Evolutionary conservation across 345 rosid genomes (phyloP).

Genomic region (Citropsis articulata): DNA sequence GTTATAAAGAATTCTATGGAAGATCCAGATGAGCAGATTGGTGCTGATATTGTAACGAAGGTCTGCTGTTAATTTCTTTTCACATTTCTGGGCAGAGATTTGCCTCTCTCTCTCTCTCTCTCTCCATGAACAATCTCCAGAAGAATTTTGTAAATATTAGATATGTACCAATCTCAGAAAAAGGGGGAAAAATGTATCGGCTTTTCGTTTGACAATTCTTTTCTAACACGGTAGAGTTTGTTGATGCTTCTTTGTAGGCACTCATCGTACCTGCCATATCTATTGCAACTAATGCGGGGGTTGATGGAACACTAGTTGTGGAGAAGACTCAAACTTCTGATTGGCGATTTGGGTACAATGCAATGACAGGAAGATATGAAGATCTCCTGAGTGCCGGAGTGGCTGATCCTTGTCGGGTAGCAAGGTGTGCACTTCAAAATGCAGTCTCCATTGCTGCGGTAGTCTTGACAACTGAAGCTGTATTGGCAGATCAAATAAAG

Average conservation of each 20-base stretch:
- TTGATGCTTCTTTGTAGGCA: slow-evolving; percentile 44
- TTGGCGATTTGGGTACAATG: slow-evolving; percentile 80
- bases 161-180: too few species aligned
- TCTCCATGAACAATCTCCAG: too few species aligned
- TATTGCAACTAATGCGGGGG: slow-evolving; percentile 78
- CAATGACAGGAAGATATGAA: slow-evolving; percentile 65
- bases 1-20: slow-evolving; percentile 48
- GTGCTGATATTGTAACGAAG: slow-evolving; percentile 66
- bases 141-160: too few species aligned
- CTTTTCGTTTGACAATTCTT: not conserved
- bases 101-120: not conserved
- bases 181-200: too few species aligned
- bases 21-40: slow-evolving; percentile 68
- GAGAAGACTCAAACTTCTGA: slow-evolving; percentile 55
- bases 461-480: slow-evolving; percentile 83
- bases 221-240: not conserved
- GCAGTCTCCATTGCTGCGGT: slow-evolving; percentile 82
- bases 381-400: slow-evolving; percentile 75
- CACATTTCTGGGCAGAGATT: not conserved
- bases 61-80: slow-evolving; percentile 26
- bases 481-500: slow-evolving; percentile 64
- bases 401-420: slow-evolving; percentile 72
- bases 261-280: slow-evolving; percentile 71
- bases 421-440: slow-evolving; percentile 74
- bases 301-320: slow-evolving; percentile 70